phyloP scores from a whole-genome alignment of 768 basidiomycete genomes.

The Termitomyces sp. region DNA sequence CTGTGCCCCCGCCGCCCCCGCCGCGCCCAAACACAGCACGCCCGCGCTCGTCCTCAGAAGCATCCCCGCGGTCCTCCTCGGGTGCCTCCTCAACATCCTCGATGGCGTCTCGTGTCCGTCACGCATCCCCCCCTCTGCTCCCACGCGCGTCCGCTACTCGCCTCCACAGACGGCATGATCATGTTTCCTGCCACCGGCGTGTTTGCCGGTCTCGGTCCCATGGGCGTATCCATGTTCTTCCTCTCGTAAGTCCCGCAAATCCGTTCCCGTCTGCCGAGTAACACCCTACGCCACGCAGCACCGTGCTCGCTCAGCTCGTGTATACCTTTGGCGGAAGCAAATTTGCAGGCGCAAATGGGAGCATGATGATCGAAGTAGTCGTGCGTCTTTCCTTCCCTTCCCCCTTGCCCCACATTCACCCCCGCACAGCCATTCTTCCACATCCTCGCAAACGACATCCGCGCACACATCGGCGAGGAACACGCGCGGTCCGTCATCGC shows the following conservation, averaged over 20 bases:
- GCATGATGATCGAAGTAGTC: slow-evolving; percentile 99
- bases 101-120: slow-evolving; percentile 88
- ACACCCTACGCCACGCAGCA: slow-evolving; percentile 33
- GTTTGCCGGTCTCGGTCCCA: slow-evolving; percentile 76
- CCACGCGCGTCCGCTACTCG: neutral
- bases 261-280: neutral
- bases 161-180: slow-evolving; percentile 79
- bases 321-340: slow-evolving; percentile 85
- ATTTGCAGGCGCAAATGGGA: slow-evolving; percentile 87
- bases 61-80: slow-evolving; percentile 83
- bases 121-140: too few species aligned
- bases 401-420: fast-evolving
- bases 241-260: slow-evolving; percentile 46
- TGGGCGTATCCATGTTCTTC: slow-evolving; percentile 96
- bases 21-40: neutral
- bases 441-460: slow-evolving; percentile 78
- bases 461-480: slow-evolving; percentile 63
- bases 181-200: slow-evolving; percentile 84
- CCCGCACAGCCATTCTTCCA: slow-evolving; percentile 86
- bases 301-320: slow-evolving; percentile 75
- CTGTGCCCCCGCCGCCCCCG: neutral
- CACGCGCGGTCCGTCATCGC: slow-evolving; percentile 73
- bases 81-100: slow-evolving; percentile 81
- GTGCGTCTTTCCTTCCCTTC: slow-evolving; percentile 36
- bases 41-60: slow-evolving; percentile 31